These are phyloP conservation scores for Nitzschia putrida DNA, from an alignment of 108 stramenopile species.

Conservation along the genomic window DNA sequence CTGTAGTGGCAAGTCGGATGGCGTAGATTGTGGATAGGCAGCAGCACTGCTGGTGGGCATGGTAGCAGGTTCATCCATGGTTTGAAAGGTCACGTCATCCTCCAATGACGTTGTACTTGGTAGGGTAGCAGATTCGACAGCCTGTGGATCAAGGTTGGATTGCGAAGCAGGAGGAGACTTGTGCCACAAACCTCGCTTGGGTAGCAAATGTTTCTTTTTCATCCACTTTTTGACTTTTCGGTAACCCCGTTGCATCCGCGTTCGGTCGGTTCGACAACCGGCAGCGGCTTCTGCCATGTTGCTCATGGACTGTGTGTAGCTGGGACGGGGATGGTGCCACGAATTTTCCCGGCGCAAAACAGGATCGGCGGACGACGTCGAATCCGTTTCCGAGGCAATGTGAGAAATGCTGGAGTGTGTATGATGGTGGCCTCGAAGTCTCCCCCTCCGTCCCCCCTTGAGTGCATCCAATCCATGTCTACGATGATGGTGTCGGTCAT, in stretches of 20 bases:
- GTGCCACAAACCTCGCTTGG: constrained; percentile 1
- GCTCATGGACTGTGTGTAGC: neutral
- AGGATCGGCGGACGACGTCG: neutral
- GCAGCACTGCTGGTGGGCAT: neutral
- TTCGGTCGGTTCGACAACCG: neutral
- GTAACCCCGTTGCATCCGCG: constrained; percentile 19
- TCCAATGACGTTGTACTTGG: neutral
- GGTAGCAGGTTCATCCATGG: neutral
- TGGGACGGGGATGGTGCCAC: neutral
- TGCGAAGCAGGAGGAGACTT: neutral
- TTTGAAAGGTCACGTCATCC: neutral
- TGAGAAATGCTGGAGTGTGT: neutral
- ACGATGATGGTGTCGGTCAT: neutral
- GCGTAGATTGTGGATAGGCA: neutral
- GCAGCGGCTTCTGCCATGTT: neutral
- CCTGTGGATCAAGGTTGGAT: neutral
- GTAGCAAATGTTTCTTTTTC: constrained; percentile 18
- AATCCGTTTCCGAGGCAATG: neutral
- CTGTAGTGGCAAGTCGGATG: neutral
- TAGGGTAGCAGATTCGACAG: neutral
- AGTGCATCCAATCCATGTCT: neutral
- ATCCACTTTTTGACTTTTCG: constrained; percentile 36
- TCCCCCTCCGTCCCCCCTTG: neutral
- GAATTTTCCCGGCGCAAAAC: neutral
- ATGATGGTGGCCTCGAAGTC: neutral